Percentiles rank a stretch among this genome's conserved stretches.
Conservation (phyloP, 306 rosid species). For the Pyrus communis region DNA sequence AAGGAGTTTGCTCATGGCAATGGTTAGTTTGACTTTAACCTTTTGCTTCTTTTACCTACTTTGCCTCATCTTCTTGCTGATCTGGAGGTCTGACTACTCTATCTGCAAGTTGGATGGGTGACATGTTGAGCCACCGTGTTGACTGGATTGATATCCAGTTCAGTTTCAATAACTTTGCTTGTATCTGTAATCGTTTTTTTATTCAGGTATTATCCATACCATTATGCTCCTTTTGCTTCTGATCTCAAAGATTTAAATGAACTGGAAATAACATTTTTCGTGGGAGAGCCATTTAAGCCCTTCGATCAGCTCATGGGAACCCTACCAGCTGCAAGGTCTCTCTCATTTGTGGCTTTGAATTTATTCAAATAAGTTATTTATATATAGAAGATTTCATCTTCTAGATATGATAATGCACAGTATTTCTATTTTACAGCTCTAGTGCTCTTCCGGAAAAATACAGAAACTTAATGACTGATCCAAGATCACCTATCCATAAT, state of each 20-base stretch:
- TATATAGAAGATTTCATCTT: background rate
- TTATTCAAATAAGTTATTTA: background rate
- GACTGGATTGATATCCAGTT: background rate
- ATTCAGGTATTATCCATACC: constrained; percentile 94
- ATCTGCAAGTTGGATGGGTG: background rate
- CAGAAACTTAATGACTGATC: constrained; percentile 79
- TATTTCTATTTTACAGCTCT: constrained; percentile 55
- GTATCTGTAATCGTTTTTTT: constrained; percentile 19
- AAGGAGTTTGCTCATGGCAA: constrained; percentile 97
- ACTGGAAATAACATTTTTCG: constrained; percentile 80
- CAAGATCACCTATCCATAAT: constrained; percentile 59
- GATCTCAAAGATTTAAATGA: constrained; percentile 76
- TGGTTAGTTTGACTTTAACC: constrained; percentile 45
- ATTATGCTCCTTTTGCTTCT: constrained; percentile 98
- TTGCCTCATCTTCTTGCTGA: background rate
- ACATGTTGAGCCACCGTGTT: background rate
- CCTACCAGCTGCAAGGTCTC: constrained; percentile 86
- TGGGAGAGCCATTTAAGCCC: constrained; percentile 88
- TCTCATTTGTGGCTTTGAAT: background rate
- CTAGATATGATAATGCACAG: background rate
- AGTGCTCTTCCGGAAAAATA: constrained; percentile 79
- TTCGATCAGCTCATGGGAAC: constrained; percentile 99
- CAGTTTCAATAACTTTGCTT: constrained; percentile 13
- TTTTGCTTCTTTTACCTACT: constrained; percentile 3
- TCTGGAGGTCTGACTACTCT: background rate